Percentiles rank a stretch among this genome's conserved stretches.
These are phyloP conservation scores for Graphilbum fragrans DNA, from an alignment of 2,329 filamentous ascomycete genomes.

Conservation along the genomic window DNA sequence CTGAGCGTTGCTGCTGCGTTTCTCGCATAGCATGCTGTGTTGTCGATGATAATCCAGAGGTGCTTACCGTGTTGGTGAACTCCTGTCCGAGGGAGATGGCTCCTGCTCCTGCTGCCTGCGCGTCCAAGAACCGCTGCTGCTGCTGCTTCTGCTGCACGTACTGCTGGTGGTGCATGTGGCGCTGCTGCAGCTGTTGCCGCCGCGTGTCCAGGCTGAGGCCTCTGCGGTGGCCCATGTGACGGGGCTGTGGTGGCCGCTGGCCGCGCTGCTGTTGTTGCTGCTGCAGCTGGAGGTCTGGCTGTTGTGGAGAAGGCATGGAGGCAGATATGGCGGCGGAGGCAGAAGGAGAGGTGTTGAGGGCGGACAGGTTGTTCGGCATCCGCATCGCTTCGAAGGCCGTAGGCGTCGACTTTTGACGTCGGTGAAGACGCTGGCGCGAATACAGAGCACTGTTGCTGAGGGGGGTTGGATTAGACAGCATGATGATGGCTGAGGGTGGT, in stretches of 20 bases:
- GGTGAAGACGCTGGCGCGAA: constrained; percentile 62
- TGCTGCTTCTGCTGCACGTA: constrained; percentile 20
- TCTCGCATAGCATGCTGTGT: constrained; percentile 76
- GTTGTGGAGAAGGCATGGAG: too few species aligned
- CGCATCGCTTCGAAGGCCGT: constrained; percentile 64
- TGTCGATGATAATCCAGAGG: constrained; percentile 42
- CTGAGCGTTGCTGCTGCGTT: constrained; percentile 78
- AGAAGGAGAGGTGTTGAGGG: constrained; percentile 15
- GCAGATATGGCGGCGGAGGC: neutral
- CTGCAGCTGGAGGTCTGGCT: constrained; percentile 2
- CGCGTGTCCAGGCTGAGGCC: constrained; percentile 75
- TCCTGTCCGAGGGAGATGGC: constrained; percentile 25
- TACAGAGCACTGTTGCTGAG: constrained; percentile 35
- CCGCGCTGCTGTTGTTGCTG: constrained; percentile 13
- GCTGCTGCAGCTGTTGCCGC: constrained; percentile 38
- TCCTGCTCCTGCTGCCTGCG: constrained; percentile 1
- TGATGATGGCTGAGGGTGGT: constrained; percentile 16
- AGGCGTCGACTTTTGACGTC: constrained; percentile 80
- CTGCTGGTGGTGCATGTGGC: constrained; percentile 10
- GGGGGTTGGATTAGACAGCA: constrained; percentile 35
- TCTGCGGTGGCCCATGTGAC: constrained; percentile 53
- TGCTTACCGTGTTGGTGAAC: constrained; percentile 36
- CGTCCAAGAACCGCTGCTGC: constrained; percentile 9
- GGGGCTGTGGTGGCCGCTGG: constrained; percentile 25
- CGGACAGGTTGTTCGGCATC: constrained; percentile 49